A percentile compares a stretch with the other conserved stretches of the same genome.
Evolutionary conservation across 495 filamentous ascomycete genomes (phyloP).

Genomic region (Hypoxylon crocopeplum): DNA sequence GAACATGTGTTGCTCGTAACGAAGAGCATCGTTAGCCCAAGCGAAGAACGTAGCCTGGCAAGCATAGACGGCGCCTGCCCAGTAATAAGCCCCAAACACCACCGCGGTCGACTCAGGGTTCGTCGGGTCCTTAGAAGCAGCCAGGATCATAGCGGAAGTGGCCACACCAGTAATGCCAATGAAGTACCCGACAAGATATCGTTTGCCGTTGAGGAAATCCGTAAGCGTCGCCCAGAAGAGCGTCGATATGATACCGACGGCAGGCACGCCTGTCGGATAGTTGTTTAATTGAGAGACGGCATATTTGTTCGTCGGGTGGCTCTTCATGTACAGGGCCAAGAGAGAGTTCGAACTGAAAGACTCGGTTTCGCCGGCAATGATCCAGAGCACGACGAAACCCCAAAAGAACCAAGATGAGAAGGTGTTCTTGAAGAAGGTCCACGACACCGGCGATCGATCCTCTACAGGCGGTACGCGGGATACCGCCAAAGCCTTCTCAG

Average conservation of each 20-base stretch:
- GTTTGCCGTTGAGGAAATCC: conserved; percentile 56
- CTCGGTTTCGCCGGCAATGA: conserved; percentile 57
- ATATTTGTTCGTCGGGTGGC: conserved; percentile 46
- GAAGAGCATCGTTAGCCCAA: conserved; percentile 66
- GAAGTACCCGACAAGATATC: conserved; percentile 61
- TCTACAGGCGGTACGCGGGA: conserved; percentile 42
- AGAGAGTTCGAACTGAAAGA: conserved; percentile 57
- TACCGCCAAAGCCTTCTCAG: conserved; percentile 56
- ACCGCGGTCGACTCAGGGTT: conserved; percentile 36
- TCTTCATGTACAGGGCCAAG: conserved; percentile 54
- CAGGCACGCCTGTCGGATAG: conserved; percentile 56
- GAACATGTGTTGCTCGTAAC: conserved; percentile 51
- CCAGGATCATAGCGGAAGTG: conserved; percentile 57
- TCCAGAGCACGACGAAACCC: conserved; percentile 58
- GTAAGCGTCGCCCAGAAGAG: conserved; percentile 62
- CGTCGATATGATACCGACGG: conserved; percentile 58
- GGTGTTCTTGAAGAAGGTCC: conserved; percentile 48
- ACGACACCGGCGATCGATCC: conserved; percentile 44
- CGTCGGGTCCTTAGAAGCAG: conserved; percentile 47
- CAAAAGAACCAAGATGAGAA: conserved; percentile 57
- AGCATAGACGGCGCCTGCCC: conserved; percentile 61
- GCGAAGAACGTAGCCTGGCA: conserved; percentile 66
- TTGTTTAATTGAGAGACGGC: conserved; percentile 55
- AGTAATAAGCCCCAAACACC: conserved; percentile 61
- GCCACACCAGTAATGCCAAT: conserved; percentile 57